These are phyloP conservation scores for Pseudozyma sp. DNA, from an alignment of 1,284 basidiomycete genomes.

Conservation along the genomic window DNA sequence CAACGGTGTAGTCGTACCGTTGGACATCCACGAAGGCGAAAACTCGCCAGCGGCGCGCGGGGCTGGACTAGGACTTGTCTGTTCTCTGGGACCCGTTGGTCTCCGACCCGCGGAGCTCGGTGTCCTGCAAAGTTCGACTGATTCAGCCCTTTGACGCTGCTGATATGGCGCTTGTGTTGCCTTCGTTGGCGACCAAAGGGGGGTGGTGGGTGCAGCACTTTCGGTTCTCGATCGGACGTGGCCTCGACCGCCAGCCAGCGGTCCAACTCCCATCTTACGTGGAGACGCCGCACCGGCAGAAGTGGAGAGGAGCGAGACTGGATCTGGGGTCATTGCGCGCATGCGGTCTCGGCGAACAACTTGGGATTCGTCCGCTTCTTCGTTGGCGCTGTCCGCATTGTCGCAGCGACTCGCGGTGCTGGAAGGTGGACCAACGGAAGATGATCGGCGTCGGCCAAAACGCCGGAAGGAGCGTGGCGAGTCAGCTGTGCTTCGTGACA, in stretches of 20 bases:
- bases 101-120: constrained; percentile 50
- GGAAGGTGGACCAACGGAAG: constrained; percentile 40
- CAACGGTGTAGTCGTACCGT: constrained; percentile 34
- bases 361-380: constrained; percentile 12
- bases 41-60: constrained; percentile 10
- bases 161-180: constrained; percentile 21
- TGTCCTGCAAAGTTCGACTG: constrained; percentile 40
- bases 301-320: constrained; percentile 23
- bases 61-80: constrained; percentile 30
- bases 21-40: constrained; percentile 24
- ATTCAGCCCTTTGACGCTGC: constrained; percentile 36
- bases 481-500: constrained; percentile 21
- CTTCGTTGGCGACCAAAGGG: constrained; percentile 19
- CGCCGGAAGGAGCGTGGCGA: constrained; percentile 34
- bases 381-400: constrained; percentile 27
- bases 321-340: constrained; percentile 36
- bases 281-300: constrained; percentile 9
- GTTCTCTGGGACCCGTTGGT: constrained; percentile 45
- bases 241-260: constrained; percentile 9
- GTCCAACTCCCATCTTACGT: constrained; percentile 8
- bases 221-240: constrained; percentile 33
- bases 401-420: constrained; percentile 15
- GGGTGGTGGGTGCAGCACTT: constrained; percentile 23
- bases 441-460: constrained; percentile 33
- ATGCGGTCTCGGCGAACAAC: background rate